phyloP scores from a whole-genome alignment of 108 stramenopile genomes.

The Epithemia pelagica region DNA sequence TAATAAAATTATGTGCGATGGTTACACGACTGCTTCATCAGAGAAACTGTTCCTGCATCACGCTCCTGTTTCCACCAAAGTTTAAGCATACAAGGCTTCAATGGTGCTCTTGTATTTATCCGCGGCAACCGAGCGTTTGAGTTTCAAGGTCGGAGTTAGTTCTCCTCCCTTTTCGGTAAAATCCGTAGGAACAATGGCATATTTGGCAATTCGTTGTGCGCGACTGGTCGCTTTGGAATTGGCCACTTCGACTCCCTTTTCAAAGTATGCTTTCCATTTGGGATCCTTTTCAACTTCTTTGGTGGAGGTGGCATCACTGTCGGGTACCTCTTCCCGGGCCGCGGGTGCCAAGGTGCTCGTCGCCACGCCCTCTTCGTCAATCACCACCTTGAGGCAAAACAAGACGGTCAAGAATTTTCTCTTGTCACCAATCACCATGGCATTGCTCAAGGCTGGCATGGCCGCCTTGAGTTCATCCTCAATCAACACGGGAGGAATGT shows the following conservation, averaged over 20 bases:
- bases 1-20: too few relatives aligned
- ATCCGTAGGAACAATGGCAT: constrained; percentile 41
- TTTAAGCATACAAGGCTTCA: constrained; percentile 28
- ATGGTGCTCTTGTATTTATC: constrained; percentile 44
- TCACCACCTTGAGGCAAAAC: constrained; percentile 18
- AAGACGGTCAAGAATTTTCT: constrained; percentile 44
- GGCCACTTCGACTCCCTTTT: constrained; percentile 15
- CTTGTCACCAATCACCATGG: constrained; percentile 65
- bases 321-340: constrained; percentile 38
- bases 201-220: constrained; percentile 61
- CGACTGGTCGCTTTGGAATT: constrained; percentile 42
- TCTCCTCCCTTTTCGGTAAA: constrained; percentile 60
- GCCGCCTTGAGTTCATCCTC: constrained; percentile 56
- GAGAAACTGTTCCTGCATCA: too few relatives aligned
- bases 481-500: constrained; percentile 61
- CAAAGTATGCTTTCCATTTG: constrained; percentile 27
- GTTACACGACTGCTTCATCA: too few relatives aligned
- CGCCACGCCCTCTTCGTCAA: constrained; percentile 13
- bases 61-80: too few relatives aligned
- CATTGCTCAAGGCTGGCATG: constrained; percentile 22
- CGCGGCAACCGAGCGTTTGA: constrained; percentile 58
- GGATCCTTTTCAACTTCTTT: constrained; percentile 43
- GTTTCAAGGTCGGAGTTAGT: constrained; percentile 76
- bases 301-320: constrained; percentile 13
- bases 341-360: constrained; percentile 37